A percentile compares a stretch with the other conserved stretches of the same genome.
These are phyloP conservation scores for Brassica napus DNA, from an alignment of 345 rosid species.

Conservation along the genomic window Da-Ae NC_063444.1:44186501-44187000, in stretches of 20 bases:
- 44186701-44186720: not conserved
- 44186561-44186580: not conserved
- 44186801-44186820: not conserved
- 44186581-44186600: too few relatives aligned
- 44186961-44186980: not conserved
- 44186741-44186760: not conserved
- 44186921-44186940: not conserved
- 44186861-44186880: not conserved
- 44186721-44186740: not conserved
- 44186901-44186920: not conserved
- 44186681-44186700: not conserved
- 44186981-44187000: not conserved
- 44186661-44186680: constrained; percentile 11
- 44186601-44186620: not conserved
- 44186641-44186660: not conserved
- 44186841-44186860: not conserved
- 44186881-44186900: not conserved
- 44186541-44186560: not conserved
- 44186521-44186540: not conserved
- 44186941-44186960: not conserved
- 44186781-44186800: not conserved
- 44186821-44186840: not conserved
- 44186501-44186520: not conserved
- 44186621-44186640: not conserved
- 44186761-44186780: not conserved